A percentile compares a stretch with the other conserved stretches of the same genome.
Conservation (phyloP, 2,329 filamentous ascomycete species). For the Calonectria honghensis region DNA sequence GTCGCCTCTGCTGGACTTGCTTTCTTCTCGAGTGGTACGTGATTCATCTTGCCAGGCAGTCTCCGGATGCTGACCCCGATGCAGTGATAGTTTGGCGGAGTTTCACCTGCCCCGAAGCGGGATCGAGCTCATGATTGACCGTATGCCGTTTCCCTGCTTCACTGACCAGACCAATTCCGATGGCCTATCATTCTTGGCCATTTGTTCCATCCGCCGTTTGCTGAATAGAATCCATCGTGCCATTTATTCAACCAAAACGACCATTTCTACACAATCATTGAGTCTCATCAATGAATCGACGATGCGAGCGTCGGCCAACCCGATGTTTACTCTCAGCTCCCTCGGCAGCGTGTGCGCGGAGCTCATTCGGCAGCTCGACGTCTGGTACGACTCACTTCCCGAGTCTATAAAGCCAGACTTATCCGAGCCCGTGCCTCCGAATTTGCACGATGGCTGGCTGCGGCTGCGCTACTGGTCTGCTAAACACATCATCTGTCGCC, state of each 20-base stretch:
- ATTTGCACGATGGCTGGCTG: slow-evolving; percentile 16
- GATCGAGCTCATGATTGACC: slow-evolving; percentile 52
- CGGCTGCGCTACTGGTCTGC: slow-evolving; percentile 26
- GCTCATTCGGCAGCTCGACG: slow-evolving; percentile 7
- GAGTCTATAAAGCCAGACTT: slow-evolving; percentile 11
- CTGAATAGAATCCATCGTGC: slow-evolving; percentile 18
- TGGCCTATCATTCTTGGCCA: slow-evolving; percentile 40
- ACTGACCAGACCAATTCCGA: slow-evolving; percentile 43
- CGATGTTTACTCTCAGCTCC: background rate
- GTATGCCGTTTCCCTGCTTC: slow-evolving; percentile 52
- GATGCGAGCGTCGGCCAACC: background rate
- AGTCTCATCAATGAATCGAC: background rate
- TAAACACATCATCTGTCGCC: slow-evolving; percentile 16
- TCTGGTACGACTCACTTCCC: slow-evolving; percentile 17
- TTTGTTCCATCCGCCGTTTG: slow-evolving; percentile 15
- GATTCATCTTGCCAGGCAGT: too few relatives aligned
- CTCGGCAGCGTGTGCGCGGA: slow-evolving; percentile 8
- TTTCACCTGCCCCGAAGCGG: slow-evolving; percentile 53
- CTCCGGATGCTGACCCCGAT: background rate
- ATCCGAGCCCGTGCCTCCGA: slow-evolving; percentile 8
- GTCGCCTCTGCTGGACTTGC: slow-evolving; percentile 16
- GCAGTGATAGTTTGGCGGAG: slow-evolving; percentile 50
- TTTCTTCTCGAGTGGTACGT: slow-evolving; percentile 15
- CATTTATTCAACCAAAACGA: slow-evolving; percentile 3
- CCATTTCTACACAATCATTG: background rate